phyloP scores from a whole-genome alignment of 805 yeast genomes.

The Phaffomyces thermotolerans region DNA sequence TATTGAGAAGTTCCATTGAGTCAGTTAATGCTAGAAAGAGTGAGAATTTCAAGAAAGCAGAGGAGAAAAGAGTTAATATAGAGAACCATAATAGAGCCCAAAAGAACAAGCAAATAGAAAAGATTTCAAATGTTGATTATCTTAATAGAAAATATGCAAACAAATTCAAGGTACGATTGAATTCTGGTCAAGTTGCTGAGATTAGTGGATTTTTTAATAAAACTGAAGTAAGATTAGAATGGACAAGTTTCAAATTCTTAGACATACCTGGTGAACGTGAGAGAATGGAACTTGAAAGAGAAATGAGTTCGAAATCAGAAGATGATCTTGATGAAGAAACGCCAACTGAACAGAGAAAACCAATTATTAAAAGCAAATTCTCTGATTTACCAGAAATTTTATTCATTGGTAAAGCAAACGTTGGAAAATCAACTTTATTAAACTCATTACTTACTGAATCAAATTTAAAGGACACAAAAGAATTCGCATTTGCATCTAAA shows the following conservation, averaged over 20 bases:
- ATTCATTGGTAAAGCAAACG: constrained; percentile 76
- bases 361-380: constrained; percentile 1
- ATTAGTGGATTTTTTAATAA: constrained; percentile 38
- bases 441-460: constrained; percentile 47
- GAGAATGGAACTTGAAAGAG: constrained; percentile 15
- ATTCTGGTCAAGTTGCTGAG: constrained; percentile 17
- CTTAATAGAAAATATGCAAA: constrained; percentile 15
- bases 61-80: neutral
- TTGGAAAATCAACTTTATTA: constrained; percentile 76
- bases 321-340: constrained; percentile 10
- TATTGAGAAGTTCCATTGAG: constrained; percentile 2
- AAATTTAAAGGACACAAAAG: constrained; percentile 21
- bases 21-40: constrained; percentile 5
- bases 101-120: neutral
- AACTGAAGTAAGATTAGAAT: constrained; percentile 43
- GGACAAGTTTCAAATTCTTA: constrained; percentile 47
- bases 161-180: constrained; percentile 13
- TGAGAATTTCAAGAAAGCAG: neutral
- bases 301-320: constrained; percentile 7
- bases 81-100: neutral
- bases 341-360: constrained; percentile 2
- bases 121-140: constrained; percentile 1
- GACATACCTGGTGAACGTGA: constrained; percentile 53
- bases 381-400: constrained; percentile 61
- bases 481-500: constrained; percentile 46